Conservation (phyloP, 2,329 filamentous ascomycete species). For the Sporothrix mexicana region DNA sequence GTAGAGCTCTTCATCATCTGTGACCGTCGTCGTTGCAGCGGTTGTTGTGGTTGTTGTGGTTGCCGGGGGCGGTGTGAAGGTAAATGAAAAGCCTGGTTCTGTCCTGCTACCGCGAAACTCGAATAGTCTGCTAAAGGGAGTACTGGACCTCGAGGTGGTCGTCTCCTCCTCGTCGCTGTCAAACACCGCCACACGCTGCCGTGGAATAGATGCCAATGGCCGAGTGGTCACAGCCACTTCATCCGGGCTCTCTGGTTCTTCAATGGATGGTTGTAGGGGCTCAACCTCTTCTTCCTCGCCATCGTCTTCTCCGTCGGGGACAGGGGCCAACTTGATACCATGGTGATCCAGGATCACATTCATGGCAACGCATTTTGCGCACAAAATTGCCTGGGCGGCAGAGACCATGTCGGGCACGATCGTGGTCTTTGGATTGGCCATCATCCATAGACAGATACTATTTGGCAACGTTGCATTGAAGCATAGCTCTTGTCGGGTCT, state of each 20-base stretch:
- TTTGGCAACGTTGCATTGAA: constrained; percentile 43
- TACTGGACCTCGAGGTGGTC: no score
- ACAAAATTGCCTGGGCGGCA: constrained; percentile 1
- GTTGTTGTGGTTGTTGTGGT: background rate
- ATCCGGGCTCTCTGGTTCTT: background rate
- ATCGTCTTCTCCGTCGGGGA: background rate
- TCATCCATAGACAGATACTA: constrained; percentile 46
- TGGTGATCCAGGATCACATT: background rate
- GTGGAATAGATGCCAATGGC: background rate
- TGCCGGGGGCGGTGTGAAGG: background rate
- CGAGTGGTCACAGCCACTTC: constrained; percentile 5
- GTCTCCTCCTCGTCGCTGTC: no score
- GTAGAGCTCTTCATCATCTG: constrained; percentile 16
- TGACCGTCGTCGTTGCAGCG: background rate
- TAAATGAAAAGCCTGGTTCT: background rate
- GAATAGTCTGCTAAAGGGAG: background rate
- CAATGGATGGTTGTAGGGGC: background rate
- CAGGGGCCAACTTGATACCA: background rate
- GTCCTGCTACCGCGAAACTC: background rate
- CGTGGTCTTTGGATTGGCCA: constrained; percentile 38
- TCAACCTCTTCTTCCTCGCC: background rate
- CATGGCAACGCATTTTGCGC: constrained; percentile 15
- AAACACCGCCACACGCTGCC: background rate
- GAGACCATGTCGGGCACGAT: background rate
- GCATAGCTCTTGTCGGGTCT: constrained; percentile 41